These are phyloP conservation scores for Ambrosia artemisiifolia DNA, from an alignment of 129 eudicot species.

Conservation along the genomic window DNA sequence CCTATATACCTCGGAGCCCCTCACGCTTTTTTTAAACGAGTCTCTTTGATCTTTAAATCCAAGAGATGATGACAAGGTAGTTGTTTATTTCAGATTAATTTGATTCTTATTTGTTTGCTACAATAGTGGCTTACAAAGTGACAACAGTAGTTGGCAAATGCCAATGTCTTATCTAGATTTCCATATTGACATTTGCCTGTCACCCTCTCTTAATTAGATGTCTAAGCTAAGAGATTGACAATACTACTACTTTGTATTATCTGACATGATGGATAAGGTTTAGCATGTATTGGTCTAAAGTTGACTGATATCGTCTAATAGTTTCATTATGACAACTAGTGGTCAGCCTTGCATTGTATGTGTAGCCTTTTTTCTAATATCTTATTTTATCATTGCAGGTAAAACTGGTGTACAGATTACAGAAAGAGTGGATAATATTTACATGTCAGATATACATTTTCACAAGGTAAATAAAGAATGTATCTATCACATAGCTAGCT, in stretches of 20 bases:
- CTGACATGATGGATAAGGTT: conserved; percentile 21
- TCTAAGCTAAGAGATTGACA: too few species aligned
- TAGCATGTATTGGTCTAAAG: background rate
- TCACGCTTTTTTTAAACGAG: too few species aligned
- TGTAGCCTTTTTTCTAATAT: background rate
- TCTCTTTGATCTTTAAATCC: too few species aligned
- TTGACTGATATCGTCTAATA: too few species aligned
- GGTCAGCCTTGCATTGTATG: too few species aligned
- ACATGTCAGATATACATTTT: conserved; percentile 47
- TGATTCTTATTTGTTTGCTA: background rate
- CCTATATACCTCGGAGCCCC: too few species aligned
- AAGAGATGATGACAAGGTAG: too few species aligned
- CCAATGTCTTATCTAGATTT: background rate
- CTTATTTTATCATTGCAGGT: conserved; percentile 43
- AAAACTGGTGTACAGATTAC: conserved; percentile 64
- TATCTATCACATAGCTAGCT: conserved; percentile 1
- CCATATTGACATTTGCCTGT: too few species aligned
- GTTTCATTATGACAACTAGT: too few species aligned
- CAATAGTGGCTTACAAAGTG: background rate
- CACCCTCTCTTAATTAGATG: too few species aligned
- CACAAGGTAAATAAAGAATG: conserved; percentile 45
- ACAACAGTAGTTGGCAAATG: conserved; percentile 1
- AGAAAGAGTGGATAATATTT: conserved; percentile 58
- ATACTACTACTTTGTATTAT: background rate
- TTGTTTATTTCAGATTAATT: too few species aligned